These are phyloP conservation scores for Quercus parvula DNA, from an alignment of 306 rosid species.

Conservation along the genomic window DNA sequence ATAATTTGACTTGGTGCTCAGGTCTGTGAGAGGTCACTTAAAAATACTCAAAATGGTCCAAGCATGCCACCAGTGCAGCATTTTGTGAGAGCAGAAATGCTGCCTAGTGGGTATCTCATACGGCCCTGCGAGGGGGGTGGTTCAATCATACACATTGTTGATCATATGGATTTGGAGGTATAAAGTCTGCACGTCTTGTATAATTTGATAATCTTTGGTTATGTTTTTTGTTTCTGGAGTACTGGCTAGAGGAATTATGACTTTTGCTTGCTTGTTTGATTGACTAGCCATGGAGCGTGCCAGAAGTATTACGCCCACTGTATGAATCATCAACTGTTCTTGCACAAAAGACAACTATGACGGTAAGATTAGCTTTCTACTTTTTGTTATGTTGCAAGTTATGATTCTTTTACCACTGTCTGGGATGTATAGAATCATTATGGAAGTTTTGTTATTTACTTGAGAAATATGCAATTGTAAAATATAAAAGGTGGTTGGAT, in stretches of 20 bases:
- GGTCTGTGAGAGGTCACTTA: constrained; percentile 94
- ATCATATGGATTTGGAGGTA: constrained; percentile 95
- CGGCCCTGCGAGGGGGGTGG: constrained; percentile 99
- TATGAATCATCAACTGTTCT: constrained; percentile 87
- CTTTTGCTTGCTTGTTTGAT: constrained; percentile 13
- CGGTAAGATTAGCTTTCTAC: constrained; percentile 50
- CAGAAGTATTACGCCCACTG: constrained; percentile 90
- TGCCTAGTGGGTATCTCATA: constrained; percentile 89
- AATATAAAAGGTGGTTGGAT: not conserved
- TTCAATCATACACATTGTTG: constrained; percentile 92
- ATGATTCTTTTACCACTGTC: constrained; percentile 1
- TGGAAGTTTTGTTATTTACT: not conserved
- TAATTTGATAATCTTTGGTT: not conserved
- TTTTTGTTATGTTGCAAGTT: constrained; percentile 1
- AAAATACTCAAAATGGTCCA: constrained; percentile 94
- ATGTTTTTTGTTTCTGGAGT: not conserved
- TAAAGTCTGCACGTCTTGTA: not conserved
- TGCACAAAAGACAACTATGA: constrained; percentile 95
- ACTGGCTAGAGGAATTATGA: not conserved
- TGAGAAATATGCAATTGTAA: not conserved
- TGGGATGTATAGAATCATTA: not conserved
- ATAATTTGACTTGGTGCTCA: constrained; percentile 19
- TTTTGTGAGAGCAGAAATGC: constrained; percentile 94
- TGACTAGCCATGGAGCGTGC: constrained; percentile 90
- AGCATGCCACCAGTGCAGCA: constrained; percentile 98